Percentiles rank a stretch among this genome's conserved stretches.
Conservation (phyloP, 2,329 filamentous ascomycete genomes). For the Xylaria multiplex region DNA sequence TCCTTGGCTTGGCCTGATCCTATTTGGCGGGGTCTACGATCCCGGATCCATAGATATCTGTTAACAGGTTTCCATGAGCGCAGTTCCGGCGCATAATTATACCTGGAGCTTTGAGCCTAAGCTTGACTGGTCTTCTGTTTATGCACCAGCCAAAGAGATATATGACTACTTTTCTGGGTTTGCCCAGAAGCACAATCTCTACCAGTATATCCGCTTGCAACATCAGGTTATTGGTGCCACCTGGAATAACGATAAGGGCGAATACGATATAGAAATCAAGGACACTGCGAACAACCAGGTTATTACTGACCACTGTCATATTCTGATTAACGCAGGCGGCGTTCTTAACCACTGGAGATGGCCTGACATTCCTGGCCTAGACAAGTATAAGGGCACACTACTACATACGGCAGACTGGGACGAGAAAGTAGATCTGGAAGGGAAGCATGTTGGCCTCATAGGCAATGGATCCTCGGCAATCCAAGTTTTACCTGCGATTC, state of each 20-base stretch:
- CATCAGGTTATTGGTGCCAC: slow-evolving; percentile 27
- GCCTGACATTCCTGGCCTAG: slow-evolving; percentile 47
- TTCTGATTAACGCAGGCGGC: slow-evolving; percentile 51
- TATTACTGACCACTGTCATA: slow-evolving; percentile 36
- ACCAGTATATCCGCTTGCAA: slow-evolving; percentile 28
- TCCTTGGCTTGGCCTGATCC: too few relatives aligned
- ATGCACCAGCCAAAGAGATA: slow-evolving; percentile 50
- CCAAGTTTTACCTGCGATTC: slow-evolving; percentile 49
- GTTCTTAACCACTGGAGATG: slow-evolving; percentile 43
- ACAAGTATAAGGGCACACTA: slow-evolving; percentile 46
- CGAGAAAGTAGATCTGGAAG: slow-evolving; percentile 38
- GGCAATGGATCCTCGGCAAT: slow-evolving; percentile 48
- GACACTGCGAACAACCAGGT: slow-evolving; percentile 20
- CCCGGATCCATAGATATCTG: too few relatives aligned
- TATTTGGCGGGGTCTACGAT: too few relatives aligned
- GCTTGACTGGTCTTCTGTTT: slow-evolving; percentile 54
- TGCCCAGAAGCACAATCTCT: slow-evolving; percentile 29
- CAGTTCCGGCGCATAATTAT: slow-evolving; percentile 61
- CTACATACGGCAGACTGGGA: slow-evolving; percentile 50
- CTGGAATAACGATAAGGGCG: slow-evolving; percentile 41
- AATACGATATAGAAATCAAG: slow-evolving; percentile 37
- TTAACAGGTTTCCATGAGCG: too few relatives aligned
- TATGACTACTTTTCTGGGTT: slow-evolving; percentile 32
- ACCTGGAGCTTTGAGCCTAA: slow-evolving; percentile 61
- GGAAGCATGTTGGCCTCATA: slow-evolving; percentile 47